Evolutionary conservation across 139 green algal species (phyloP).

Genomic region (Chlamydomonas incerta): DNA sequence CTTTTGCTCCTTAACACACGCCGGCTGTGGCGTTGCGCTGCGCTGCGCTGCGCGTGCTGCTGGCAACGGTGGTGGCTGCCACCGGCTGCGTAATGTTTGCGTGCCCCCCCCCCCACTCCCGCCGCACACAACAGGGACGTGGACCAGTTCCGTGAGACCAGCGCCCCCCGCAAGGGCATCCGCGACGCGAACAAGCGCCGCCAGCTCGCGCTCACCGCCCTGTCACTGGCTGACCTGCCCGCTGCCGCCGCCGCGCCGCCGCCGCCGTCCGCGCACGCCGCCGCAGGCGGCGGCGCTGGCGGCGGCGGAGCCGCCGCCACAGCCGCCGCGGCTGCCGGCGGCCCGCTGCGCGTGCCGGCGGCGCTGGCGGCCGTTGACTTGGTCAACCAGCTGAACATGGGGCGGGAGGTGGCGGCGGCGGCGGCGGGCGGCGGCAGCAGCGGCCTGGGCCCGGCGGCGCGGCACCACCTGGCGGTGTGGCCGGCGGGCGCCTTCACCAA

Average conservation of each 20-base stretch:
- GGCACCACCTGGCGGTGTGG: slow-evolving; percentile 43
- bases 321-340: not conserved
- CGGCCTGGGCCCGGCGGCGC: slow-evolving; percentile 14
- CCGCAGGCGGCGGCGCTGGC: no score
- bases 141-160: slow-evolving; percentile 50
- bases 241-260: not conserved
- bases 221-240: slow-evolving; percentile 3
- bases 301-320: no score
- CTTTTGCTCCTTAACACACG: no score
- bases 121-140: slow-evolving; percentile 31
- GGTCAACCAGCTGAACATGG: not conserved
- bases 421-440: slow-evolving; percentile 6
- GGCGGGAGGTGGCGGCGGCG: slow-evolving; percentile 23
- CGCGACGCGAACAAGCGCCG: slow-evolving; percentile 53
- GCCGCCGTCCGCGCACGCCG: not conserved
- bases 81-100: no score
- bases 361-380: slow-evolving; percentile 35
- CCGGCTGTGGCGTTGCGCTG: no score
- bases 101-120: not conserved
- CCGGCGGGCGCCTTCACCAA: slow-evolving; percentile 39
- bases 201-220: slow-evolving; percentile 36
- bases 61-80: no score
- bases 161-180: slow-evolving; percentile 51
- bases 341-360: slow-evolving; percentile 17
- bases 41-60: no score